phyloP scores from a whole-genome alignment of 345 rosid species.

The Brassica cretica region DNA sequence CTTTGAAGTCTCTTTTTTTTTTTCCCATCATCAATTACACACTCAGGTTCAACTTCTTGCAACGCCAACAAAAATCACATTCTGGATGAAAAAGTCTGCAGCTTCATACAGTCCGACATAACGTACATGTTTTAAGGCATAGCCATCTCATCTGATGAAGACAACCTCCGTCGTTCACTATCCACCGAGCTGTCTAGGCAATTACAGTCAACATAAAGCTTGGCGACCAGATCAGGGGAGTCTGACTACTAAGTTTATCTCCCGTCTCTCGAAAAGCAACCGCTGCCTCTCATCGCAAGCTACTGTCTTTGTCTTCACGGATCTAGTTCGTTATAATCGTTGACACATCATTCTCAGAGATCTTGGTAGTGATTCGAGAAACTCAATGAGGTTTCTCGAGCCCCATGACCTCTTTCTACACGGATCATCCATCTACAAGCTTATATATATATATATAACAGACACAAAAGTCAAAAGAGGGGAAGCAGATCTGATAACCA shows the following conservation, averaged over 20 bases:
- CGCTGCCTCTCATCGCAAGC: conserved; percentile 54
- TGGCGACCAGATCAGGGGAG: conserved; percentile 54
- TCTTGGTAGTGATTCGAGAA: conserved; percentile 50
- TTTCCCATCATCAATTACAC: conserved; percentile 35
- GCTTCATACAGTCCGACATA: conserved; percentile 23
- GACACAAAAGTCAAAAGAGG: too few species aligned
- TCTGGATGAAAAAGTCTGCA: not conserved
- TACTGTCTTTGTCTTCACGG: conserved; percentile 35
- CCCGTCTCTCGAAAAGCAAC: conserved; percentile 55
- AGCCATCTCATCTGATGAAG: conserved; percentile 30
- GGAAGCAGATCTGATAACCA: too few species aligned
- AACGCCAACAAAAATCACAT: not conserved
- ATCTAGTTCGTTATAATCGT: conserved; percentile 48
- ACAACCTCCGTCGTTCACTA: conserved; percentile 39
- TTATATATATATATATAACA: too few species aligned
- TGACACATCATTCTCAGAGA: conserved; percentile 55
- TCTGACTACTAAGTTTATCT: conserved; percentile 43
- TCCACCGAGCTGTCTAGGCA: conserved; percentile 34
- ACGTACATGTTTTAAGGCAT: conserved; percentile 59
- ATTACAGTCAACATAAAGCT: conserved; percentile 50
- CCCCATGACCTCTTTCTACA: conserved; percentile 62
- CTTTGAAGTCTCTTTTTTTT: conserved; percentile 24
- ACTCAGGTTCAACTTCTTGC: conserved; percentile 43
- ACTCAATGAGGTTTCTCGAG: conserved; percentile 57
- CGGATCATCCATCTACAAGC: not conserved